Evolutionary conservation across 2,329 filamentous ascomycete genomes (phyloP).

Genomic region (Xylaria polymorpha): DNA sequence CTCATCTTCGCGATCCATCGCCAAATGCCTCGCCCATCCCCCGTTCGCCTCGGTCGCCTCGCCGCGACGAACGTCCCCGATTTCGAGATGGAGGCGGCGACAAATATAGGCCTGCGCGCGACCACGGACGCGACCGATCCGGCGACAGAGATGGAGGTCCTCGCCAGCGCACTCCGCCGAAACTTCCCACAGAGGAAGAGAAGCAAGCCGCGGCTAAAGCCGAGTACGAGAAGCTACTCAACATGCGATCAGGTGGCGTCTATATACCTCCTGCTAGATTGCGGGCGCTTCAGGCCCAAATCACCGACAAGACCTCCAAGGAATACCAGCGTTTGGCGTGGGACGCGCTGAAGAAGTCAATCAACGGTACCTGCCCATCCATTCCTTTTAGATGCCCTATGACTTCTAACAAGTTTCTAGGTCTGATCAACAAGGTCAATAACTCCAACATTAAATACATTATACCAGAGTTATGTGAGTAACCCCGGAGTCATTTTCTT

Average conservation of each 20-base stretch:
- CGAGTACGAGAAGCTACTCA: conserved; percentile 92
- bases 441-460: conserved; percentile 98
- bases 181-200: conserved; percentile 74
- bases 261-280: conserved; percentile 95
- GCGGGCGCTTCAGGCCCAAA: conserved; percentile 92
- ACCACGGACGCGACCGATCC: conserved; percentile 40
- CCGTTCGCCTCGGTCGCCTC: conserved; percentile 51
- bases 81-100: conserved; percentile 54
- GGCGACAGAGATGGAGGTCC: conserved; percentile 31
- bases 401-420: too few relatives aligned
- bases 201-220: conserved; percentile 90
- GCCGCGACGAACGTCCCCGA: conserved; percentile 49
- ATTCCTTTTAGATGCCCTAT: too few relatives aligned
- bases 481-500: too few relatives aligned
- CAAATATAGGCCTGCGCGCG: conserved; percentile 60
- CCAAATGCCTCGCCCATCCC: conserved; percentile 43
- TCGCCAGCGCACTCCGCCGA: conserved; percentile 47
- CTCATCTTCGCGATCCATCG: conserved; percentile 48
- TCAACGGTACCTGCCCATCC: conserved; percentile 72
- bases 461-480: conserved; percentile 82
- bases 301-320: conserved; percentile 95
- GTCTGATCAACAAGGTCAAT: conserved; percentile 97
- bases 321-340: conserved; percentile 99
- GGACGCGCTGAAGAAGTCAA: conserved; percentile 98
- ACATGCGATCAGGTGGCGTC: conserved; percentile 92